These are phyloP conservation scores for Heracleum sosnowskyi DNA, from an alignment of 129 eudicot genomes.

Conservation along the genomic window DNA sequence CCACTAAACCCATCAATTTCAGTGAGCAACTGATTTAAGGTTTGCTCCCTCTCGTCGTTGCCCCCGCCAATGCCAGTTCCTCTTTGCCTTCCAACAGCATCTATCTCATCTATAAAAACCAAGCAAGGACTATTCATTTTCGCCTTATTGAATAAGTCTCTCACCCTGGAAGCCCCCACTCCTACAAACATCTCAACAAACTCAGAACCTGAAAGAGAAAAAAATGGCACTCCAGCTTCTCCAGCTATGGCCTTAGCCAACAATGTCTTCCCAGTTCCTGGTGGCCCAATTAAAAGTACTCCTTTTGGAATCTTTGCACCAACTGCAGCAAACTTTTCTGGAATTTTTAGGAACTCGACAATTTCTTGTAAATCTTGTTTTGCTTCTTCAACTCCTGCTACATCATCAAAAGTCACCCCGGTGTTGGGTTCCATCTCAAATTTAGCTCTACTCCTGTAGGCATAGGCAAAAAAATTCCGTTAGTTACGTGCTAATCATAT, in stretches of 20 bases:
- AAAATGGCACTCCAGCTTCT: constrained; percentile 85
- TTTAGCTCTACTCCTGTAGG: constrained; percentile 73
- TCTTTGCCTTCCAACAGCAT: constrained; percentile 96
- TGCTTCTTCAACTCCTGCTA: constrained; percentile 88
- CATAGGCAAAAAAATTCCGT: neutral
- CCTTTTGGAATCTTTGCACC: constrained; percentile 84
- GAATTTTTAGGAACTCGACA: constrained; percentile 65
- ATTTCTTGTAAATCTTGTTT: constrained; percentile 75
- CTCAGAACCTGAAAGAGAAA: constrained; percentile 81
- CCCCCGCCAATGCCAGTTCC: constrained; percentile 99
- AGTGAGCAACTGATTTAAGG: constrained; percentile 85
- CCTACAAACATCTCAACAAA: constrained; percentile 99
- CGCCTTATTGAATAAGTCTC: constrained; percentile 94
- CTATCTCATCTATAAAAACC: constrained; percentile 97
- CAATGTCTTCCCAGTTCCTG: constrained; percentile 88
- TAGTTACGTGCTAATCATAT: neutral
- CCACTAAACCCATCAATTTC: constrained; percentile 99
- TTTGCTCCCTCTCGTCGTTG: constrained; percentile 92
- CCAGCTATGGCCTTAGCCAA: constrained; percentile 87
- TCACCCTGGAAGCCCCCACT: constrained; percentile 91
- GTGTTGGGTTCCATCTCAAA: constrained; percentile 87
- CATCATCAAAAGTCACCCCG: constrained; percentile 65
- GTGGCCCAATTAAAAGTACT: constrained; percentile 72
- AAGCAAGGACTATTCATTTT: constrained; percentile 95
- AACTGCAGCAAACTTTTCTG: constrained; percentile 61